Evolutionary conservation across 1,284 basidiomycete genomes (phyloP).

Genomic region (Microbotryum scabiosae): DNA sequence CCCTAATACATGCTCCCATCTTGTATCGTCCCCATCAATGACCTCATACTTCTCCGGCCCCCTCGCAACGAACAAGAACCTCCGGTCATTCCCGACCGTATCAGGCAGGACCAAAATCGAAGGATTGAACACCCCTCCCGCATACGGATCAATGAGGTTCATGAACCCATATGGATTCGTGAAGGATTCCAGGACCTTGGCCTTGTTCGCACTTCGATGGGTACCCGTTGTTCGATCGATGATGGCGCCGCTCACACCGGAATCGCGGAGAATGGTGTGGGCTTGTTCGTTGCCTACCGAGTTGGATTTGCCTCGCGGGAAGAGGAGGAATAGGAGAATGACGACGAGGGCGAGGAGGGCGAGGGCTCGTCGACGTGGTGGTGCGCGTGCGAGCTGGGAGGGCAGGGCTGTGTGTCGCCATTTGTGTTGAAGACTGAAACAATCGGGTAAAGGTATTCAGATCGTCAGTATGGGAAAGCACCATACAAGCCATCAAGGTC

Average conservation of each 20-base stretch:
- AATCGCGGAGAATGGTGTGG: neutral
- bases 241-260: conserved; percentile 1
- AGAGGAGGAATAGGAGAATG: conserved; percentile 13
- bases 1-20: conserved; percentile 21
- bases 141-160: conserved; percentile 20
- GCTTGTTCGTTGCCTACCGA: neutral
- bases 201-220: conserved; percentile 13
- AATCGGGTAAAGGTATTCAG: too few species aligned
- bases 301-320: neutral
- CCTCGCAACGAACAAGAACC: conserved; percentile 17
- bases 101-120: conserved; percentile 16
- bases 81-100: conserved; percentile 5
- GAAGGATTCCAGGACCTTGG: conserved; percentile 20
- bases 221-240: conserved; percentile 3
- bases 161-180: conserved; percentile 26
- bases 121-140: conserved; percentile 20
- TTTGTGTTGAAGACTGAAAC: too few species aligned
- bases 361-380: conserved; percentile 9
- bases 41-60: conserved; percentile 23
- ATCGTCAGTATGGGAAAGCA: too few species aligned
- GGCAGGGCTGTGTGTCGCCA: too few species aligned
- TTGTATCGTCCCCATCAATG: conserved; percentile 18
- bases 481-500: too few species aligned
- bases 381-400: neutral
- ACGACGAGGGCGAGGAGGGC: conserved; percentile 3